Conservation (phyloP, 2,329 filamentous ascomycete species). For the Emmonsiellopsis sp. region DNA sequence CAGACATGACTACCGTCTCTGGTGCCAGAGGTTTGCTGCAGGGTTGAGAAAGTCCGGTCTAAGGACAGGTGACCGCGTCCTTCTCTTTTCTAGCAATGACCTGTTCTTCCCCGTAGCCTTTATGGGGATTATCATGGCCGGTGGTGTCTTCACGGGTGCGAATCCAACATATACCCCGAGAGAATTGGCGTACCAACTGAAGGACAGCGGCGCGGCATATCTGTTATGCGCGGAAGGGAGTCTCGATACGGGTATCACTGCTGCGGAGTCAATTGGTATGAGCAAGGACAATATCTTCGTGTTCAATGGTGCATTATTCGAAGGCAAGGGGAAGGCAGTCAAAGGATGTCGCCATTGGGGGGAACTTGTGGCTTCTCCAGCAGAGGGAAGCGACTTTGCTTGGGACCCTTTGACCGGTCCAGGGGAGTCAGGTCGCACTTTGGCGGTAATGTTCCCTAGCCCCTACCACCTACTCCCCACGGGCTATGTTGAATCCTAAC, state of each 20-base stretch:
- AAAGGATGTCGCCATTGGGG: slow-evolving; percentile 54
- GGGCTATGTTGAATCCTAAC: too few relatives aligned
- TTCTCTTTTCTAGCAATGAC: slow-evolving; percentile 66
- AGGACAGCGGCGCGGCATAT: slow-evolving; percentile 59
- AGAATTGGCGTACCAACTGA: slow-evolving; percentile 67
- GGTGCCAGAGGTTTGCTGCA: slow-evolving; percentile 62
- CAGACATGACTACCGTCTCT: slow-evolving; percentile 54
- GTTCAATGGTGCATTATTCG: slow-evolving; percentile 51
- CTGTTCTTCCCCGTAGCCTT: slow-evolving; percentile 64
- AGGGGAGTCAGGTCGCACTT: slow-evolving; percentile 36
- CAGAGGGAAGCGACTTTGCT: slow-evolving; percentile 48
- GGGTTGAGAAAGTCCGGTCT: slow-evolving; percentile 59
- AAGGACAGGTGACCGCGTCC: slow-evolving; percentile 57
- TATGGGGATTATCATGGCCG: slow-evolving; percentile 66
- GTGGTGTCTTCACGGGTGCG: slow-evolving; percentile 67
- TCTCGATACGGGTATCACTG: slow-evolving; percentile 57
- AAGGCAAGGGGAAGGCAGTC: slow-evolving; percentile 28
- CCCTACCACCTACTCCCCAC: too few relatives aligned
- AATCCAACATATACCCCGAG: slow-evolving; percentile 61
- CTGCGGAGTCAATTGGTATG: slow-evolving; percentile 52
- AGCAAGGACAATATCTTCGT: slow-evolving; percentile 50
- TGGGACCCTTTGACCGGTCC: slow-evolving; percentile 46
- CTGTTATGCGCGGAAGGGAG: slow-evolving; percentile 55
- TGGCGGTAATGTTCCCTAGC: slow-evolving; percentile 32
- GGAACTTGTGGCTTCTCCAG: slow-evolving; percentile 45